A percentile compares a stretch with the other conserved stretches of the same genome.
Evolutionary conservation across 2,329 filamentous ascomycete species (phyloP).

Genomic region (Fusarium sp.): DNA sequence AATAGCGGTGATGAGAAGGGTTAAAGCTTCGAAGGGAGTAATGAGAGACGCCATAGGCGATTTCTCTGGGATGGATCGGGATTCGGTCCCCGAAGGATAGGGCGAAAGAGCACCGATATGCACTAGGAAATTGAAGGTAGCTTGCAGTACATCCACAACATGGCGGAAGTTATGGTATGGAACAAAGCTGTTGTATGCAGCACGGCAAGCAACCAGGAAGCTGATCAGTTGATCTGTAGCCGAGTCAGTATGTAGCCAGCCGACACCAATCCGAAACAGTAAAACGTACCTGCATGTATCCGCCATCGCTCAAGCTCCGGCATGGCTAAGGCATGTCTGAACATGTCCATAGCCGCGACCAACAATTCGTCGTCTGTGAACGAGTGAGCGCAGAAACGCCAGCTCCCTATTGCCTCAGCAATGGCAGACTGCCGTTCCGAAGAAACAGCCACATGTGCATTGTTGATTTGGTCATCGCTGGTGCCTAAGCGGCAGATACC

Average conservation of each 20-base stretch:
- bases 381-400: conserved; percentile 91
- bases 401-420: conserved; percentile 77
- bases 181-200: conserved; percentile 96
- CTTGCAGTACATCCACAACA: conserved; percentile 95
- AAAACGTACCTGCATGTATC: conserved; percentile 77
- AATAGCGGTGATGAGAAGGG: conserved; percentile 93
- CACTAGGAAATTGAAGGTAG: conserved; percentile 89
- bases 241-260: conserved; percentile 56
- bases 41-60: conserved; percentile 81
- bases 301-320: conserved; percentile 85
- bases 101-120: conserved; percentile 80
- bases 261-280: conserved; percentile 16
- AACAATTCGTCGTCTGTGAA: conserved; percentile 92
- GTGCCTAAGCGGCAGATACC: conserved; percentile 83
- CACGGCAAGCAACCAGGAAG: conserved; percentile 88
- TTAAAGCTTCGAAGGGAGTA: conserved; percentile 88
- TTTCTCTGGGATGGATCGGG: conserved; percentile 55
- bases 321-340: conserved; percentile 87
- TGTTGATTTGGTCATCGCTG: conserved; percentile 71
- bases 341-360: conserved; percentile 86
- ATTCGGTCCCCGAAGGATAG: conserved; percentile 64
- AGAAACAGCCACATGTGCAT: conserved; percentile 76
- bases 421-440: conserved; percentile 75
- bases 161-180: conserved; percentile 99
- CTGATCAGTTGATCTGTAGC: conserved; percentile 79